phyloP scores from a whole-genome alignment of 257 asterid genomes.

The Scutellaria baicalensis region DNA sequence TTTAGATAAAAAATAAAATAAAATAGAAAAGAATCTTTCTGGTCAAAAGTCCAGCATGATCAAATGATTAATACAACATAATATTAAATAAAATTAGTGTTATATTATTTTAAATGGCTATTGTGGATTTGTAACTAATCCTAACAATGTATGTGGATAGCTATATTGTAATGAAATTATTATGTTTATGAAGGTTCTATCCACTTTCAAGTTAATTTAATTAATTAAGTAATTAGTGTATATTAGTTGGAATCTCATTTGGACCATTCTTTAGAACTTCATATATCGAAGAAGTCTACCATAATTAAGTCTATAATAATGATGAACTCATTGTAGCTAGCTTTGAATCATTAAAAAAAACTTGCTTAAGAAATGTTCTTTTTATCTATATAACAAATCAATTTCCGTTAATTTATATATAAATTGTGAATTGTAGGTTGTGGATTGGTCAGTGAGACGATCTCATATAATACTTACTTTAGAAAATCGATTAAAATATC shows the following conservation, averaged over 20 bases:
- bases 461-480: too few species aligned
- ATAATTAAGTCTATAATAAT: neutral
- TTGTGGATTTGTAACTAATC: constrained; percentile 19
- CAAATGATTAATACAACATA: constrained; percentile 15
- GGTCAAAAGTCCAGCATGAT: constrained; percentile 19
- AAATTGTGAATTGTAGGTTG: too few species aligned
- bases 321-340: neutral
- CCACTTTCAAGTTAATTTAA: neutral
- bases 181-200: constrained; percentile 13
- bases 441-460: too few species aligned
- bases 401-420: too few species aligned
- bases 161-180: neutral
- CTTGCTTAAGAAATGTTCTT: too few species aligned
- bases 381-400: too few species aligned
- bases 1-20: too few species aligned
- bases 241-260: neutral
- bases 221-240: neutral
- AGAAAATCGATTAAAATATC: too few species aligned
- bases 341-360: too few species aligned
- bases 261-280: neutral
- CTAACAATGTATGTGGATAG: constrained; percentile 9
- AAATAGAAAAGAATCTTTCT: constrained; percentile 6
- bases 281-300: too few species aligned
- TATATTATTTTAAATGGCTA: neutral
- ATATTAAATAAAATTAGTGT: neutral